Evolutionary conservation across 1,284 basidiomycete genomes (phyloP), one percentile per base, ranked within the genome.

Genomic region (Puccinia triticina): DNA sequence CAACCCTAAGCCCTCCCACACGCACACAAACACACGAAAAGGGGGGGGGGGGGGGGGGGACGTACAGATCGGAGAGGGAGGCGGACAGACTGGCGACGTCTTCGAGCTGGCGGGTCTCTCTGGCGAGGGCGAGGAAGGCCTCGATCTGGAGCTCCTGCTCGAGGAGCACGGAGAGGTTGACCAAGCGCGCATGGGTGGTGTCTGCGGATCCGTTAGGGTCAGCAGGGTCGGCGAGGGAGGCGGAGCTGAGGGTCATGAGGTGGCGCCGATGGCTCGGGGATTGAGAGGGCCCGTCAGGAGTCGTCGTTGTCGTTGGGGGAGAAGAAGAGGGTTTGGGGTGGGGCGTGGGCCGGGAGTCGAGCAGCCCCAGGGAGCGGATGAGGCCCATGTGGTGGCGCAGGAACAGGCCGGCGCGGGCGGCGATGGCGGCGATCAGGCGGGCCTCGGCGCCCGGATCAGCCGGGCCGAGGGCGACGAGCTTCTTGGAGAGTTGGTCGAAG

Each of bases 111-210:
- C 94, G 89, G 85, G 92, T 92, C 0, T 91, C 90, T 86, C 91
- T 92, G 4, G 94, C 94, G 86, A 95, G 93, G 84, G 92, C 91
- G 4, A 94, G 89, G 85, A 93, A 94, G 0, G 90, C 89, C 88
- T 96, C 94, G 48, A 96, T 89, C 73, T 95, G 89, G 2, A 93
- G 92, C 87, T 96, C 94, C 87, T 96, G 94, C 87, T 96, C 94
- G 12, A 96, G 89, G 26, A 96, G 88, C 2, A 94, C 94, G 85
- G 96, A 94, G 32, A 96, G 69, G 57, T 77, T 10, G 12, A 53
- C n/a, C 10, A 82, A 50, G 0, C 29, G 12, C 55, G 57, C 48
- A 71, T 79, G 43, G 8, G 16, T n/a, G n/a, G n/a, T n/a, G n/a
- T n/a, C n/a, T n/a, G n/a, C n/a, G n/a, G n/a, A n/a, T n/a, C n/a